Evolutionary conservation across 495 filamentous ascomycete species (phyloP), one percentile per base, ranked within the genome.

Genomic region (Daldinia decipiens): DNA sequence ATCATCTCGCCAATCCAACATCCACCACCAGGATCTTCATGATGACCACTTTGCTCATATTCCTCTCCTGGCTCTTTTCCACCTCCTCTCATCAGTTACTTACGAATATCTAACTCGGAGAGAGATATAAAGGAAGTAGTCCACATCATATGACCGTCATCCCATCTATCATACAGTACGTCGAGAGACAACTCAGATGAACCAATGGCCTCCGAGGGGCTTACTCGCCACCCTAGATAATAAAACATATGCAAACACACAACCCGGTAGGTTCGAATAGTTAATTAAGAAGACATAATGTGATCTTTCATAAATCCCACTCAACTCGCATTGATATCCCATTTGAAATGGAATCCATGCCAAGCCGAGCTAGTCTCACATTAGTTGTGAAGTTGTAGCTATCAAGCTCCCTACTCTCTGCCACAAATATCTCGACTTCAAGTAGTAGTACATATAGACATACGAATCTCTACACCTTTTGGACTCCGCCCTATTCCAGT

Each of bases 381-480:
- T 26, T 72, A 68, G 56, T 65, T 65, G 61, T 68, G 59, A 61
- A 72, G 55, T 59, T 67, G 69, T 67, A 67, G 64, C 51, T 50
- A 55, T 67, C 68, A 34, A 38, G n/a, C 55, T 34, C 58, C 39
- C 50, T 52, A 62, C 68, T 62, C 32, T 45, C 40, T 64, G 45
- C 59, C 29, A 57, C 62, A 29, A 34, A 59, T 32, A 26, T 67
- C 39, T 59, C 68, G 52, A 43, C 68, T 62, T 62, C 32, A 52
- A 62, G 62, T 72, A 72, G 59, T 72, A 72, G 70, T 68, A 68
- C 70, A 73, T 68, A 62, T 68, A 59, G 70, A 59, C 64, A 68
- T 72, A 65, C 56, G 65, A 65, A 65, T 62, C 64, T 59, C 57
- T 54, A 66, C 61, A 56, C 55, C 56, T 65, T 73, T 73, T 68